These are phyloP conservation scores for Zygosaccharomyces siamensis DNA, from an alignment of 805 yeast species.

Conservation along the genomic window DNA sequence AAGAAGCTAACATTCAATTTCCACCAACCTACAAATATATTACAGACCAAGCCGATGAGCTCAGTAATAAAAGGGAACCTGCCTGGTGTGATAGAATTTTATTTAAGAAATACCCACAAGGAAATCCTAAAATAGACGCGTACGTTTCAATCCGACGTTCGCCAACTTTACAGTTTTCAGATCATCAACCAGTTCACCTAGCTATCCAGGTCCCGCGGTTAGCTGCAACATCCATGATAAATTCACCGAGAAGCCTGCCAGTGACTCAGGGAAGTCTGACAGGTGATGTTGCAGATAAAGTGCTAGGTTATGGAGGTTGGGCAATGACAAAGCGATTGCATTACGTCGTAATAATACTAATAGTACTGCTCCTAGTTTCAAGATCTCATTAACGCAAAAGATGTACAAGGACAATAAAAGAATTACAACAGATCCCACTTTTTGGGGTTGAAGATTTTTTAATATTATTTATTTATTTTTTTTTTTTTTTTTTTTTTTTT, in stretches of 20 bases:
- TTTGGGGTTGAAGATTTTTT: no score
- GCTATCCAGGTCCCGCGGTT: conserved; percentile 42
- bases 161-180: conserved; percentile 50
- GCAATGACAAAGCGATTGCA: conserved; percentile 10
- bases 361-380: conserved; percentile 1
- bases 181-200: conserved; percentile 75
- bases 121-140: conserved; percentile 24
- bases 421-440: not conserved
- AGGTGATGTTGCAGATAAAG: conserved; percentile 18
- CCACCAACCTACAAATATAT: conserved; percentile 76
- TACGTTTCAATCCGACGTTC: conserved; percentile 45
- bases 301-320: conserved; percentile 32
- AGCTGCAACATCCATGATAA: not conserved
- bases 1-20: conserved; percentile 61
- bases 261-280: conserved; percentile 7
- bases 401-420: not conserved
- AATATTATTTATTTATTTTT: no score
- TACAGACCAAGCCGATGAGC: conserved; percentile 40
- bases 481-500: no score
- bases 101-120: conserved; percentile 42
- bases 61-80: conserved; percentile 58
- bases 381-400: not conserved
- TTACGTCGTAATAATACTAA: conserved; percentile 8
- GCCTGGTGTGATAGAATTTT: conserved; percentile 90
- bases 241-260: not conserved